These are phyloP conservation scores for Tricholoma sp. DNA, from an alignment of 768 basidiomycete species.

Conservation along the genomic window DNA sequence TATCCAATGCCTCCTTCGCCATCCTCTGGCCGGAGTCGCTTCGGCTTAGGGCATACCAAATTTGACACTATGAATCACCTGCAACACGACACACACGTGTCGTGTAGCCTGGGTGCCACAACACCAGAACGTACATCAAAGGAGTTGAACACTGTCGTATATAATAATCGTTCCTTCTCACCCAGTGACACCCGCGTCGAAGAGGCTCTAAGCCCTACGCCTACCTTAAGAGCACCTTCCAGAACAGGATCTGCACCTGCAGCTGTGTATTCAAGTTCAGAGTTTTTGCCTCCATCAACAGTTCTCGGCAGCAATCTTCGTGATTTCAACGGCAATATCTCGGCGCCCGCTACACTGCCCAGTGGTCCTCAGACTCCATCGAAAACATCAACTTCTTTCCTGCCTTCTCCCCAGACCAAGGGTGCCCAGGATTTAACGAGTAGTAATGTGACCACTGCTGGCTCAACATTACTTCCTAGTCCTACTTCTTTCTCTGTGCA, in stretches of 20 bases:
- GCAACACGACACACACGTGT: background rate
- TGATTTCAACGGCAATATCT: background rate
- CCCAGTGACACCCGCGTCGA: background rate
- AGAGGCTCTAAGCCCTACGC: background rate
- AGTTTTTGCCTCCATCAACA: constrained; percentile 5
- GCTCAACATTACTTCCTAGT: background rate
- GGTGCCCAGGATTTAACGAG: background rate
- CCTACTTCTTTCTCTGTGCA: background rate
- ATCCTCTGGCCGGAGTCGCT: background rate
- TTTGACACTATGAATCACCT: constrained; percentile 15
- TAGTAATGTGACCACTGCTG: background rate
- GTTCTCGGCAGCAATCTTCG: background rate
- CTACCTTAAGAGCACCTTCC: constrained; percentile 5
- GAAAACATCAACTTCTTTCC: background rate
- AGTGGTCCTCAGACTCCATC: background rate
- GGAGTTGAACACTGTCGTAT: background rate
- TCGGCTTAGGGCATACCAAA: constrained; percentile 5
- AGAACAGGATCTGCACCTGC: constrained; percentile 11
- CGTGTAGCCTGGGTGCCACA: background rate
- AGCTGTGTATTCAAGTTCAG: background rate
- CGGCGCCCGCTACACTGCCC: background rate
- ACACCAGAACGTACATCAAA: background rate
- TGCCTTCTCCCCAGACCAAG: background rate
- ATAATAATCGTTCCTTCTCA: background rate
- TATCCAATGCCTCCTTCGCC: background rate